Base-by-base conservation (phyloP, 805 yeast species). In the Barnettozyma pratensis region DNA sequence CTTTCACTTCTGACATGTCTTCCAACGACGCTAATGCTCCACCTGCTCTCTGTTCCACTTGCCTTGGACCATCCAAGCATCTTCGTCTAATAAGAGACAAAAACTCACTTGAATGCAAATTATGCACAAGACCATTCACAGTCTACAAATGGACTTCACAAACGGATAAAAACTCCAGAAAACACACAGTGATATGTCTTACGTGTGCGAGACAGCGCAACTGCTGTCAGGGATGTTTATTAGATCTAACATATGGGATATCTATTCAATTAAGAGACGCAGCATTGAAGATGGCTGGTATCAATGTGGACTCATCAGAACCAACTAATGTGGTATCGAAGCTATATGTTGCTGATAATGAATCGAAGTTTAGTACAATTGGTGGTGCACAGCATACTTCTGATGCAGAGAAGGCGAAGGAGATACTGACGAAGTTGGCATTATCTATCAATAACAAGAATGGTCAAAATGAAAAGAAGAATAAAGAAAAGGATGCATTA, bases 161-260 rank as follows among this genome's bases (percentile, higher is more conserved):
- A 38, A 67, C 65, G 48, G 69, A 64, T 39, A 72, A 70, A 6
- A 72, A 71, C 42, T 39, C 47, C 7, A 68, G 79, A 52, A 74
- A 76, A 49, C 80, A 77, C 55, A 89, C 96, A 3, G 65, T 80
- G 2, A 79, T 92, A 19, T 92, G 99, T 67, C 62, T 69, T 35
- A 80, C 91, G 0, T 92, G 99, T 69, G 81, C 97, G 0, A 71
- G 82, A 39, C 80, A 83, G 40, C 76, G 84, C 50, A 85, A 87
- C 66, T 85, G 95, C 57, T 92, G 99, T 62, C 98, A 94, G 64
- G 70, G 81, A 27, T 92, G 99, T 64, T 77, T 89, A 79, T 64
- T 85, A 34, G 98, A 92, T 67, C 68, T 91, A 39, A 79, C 83
- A 30, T 87, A 81, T 68, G 87, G 90, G 4, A 79, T 94, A n/a